Percentiles rank a stretch among this genome's conserved stretches.
These are phyloP conservation scores for Phytophthora pistaciae DNA, from an alignment of 352 stramenopile species.

Conservation along the genomic window DNA sequence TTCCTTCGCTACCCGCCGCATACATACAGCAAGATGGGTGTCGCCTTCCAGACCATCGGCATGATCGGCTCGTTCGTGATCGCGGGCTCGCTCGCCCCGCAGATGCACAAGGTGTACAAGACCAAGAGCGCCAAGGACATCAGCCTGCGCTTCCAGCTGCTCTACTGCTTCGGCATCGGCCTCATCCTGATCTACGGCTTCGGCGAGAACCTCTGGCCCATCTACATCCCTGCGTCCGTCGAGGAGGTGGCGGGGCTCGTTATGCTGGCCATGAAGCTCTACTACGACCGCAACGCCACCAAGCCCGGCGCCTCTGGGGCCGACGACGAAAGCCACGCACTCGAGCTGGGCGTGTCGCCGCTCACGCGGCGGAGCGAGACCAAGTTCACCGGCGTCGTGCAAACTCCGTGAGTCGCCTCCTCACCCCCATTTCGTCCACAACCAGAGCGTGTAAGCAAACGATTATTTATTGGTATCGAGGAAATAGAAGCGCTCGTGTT, in stretches of 20 bases:
- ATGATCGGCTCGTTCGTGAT: slow-evolving; percentile 73
- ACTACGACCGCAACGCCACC: slow-evolving; percentile 28
- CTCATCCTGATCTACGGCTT: slow-evolving; percentile 59
- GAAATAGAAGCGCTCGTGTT: slow-evolving; percentile 17
- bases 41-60: slow-evolving; percentile 62
- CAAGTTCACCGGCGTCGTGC: slow-evolving; percentile 26
- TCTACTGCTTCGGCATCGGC: slow-evolving; percentile 51
- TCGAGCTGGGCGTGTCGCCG: slow-evolving; percentile 25
- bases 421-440: not conserved
- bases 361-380: slow-evolving; percentile 27
- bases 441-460: slow-evolving; percentile 20
- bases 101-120: slow-evolving; percentile 68
- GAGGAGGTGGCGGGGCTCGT: slow-evolving; percentile 47
- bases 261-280: slow-evolving; percentile 53
- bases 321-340: slow-evolving; percentile 23
- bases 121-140: slow-evolving; percentile 73
- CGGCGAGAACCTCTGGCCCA: slow-evolving; percentile 60
- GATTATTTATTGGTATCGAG: slow-evolving; percentile 30
- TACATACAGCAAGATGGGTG: slow-evolving; percentile 25
- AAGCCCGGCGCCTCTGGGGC: slow-evolving; percentile 11
- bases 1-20: not conserved
- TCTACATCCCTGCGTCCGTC: slow-evolving; percentile 63
- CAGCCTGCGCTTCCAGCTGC: slow-evolving; percentile 52
- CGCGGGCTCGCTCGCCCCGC: slow-evolving; percentile 60
- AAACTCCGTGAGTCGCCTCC: slow-evolving; percentile 12